These are phyloP conservation scores for Flaveria robusta DNA, from an alignment of 129 eudicot genomes.

Conservation along the genomic window DNA sequence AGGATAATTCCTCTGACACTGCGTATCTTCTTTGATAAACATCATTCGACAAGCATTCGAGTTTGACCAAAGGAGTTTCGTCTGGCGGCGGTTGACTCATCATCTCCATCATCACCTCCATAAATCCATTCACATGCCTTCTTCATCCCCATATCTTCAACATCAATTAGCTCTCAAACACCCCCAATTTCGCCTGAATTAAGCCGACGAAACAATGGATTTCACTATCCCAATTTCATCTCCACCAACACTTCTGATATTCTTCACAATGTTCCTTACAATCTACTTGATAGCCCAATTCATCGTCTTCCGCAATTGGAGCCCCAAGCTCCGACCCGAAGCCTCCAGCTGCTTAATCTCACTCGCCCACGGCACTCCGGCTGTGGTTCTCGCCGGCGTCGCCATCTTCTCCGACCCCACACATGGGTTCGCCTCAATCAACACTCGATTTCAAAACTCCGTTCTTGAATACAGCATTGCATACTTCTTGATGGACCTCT, in stretches of 20 bases:
- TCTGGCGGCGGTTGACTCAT: constrained; percentile 15
- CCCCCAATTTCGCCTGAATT: neutral
- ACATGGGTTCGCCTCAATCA: constrained; percentile 50
- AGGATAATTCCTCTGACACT: neutral
- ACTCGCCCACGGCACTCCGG: constrained; percentile 85
- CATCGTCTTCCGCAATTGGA: constrained; percentile 63
- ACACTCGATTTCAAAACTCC: constrained; percentile 49
- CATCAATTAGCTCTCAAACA: neutral
- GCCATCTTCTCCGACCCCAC: constrained; percentile 53
- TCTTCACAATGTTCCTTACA: constrained; percentile 51
- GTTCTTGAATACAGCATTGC: constrained; percentile 89
- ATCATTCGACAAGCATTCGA: neutral
- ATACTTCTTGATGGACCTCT: constrained; percentile 73
- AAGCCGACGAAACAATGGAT: constrained; percentile 58
- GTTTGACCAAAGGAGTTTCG: neutral
- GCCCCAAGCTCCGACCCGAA: constrained; percentile 73
- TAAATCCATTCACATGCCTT: neutral
- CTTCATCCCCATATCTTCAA: neutral
- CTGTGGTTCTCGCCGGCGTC: constrained; percentile 54
- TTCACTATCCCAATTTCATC: constrained; percentile 31
- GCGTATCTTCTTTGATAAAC: neutral
- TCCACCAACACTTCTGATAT: constrained; percentile 44
- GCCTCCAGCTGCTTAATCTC: constrained; percentile 88
- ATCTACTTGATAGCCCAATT: constrained; percentile 58
- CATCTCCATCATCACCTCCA: neutral